Conservation (phyloP, 805 yeast genomes). For the Saitoella complicata region DNA sequence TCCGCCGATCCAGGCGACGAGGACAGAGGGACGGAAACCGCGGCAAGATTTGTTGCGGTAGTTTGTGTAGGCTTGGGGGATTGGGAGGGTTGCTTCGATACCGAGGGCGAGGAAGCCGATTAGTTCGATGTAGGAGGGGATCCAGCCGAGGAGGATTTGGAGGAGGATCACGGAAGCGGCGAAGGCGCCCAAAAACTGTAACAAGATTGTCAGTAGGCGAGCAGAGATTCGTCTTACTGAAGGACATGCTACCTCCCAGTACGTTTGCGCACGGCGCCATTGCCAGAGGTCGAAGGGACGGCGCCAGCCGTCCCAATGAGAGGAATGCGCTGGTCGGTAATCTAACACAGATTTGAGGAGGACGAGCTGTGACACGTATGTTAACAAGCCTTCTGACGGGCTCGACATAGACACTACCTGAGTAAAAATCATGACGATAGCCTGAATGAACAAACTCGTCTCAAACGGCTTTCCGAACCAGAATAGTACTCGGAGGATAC, state of each 20-base stretch:
- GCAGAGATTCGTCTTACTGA: neutral
- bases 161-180: conserved; percentile 1
- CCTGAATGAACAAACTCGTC: conserved; percentile 52
- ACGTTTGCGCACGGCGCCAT: neutral
- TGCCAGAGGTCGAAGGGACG: neutral
- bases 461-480: conserved; percentile 69
- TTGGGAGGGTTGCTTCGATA: conserved; percentile 25
- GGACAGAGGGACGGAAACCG: conserved; percentile 57
- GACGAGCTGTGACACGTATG: conserved; percentile 18
- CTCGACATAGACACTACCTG: too few relatives aligned
- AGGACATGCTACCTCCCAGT: neutral
- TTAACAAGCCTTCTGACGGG: neutral
- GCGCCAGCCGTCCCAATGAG: neutral
- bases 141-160: conserved; percentile 5
- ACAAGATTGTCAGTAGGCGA: neutral
- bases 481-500: conserved; percentile 55
- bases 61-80: conserved; percentile 46
- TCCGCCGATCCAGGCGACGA: conserved; percentile 81
- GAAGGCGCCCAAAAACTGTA: conserved; percentile 4
- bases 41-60: conserved; percentile 63
- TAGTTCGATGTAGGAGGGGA: conserved; percentile 1
- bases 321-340: conserved; percentile 6
- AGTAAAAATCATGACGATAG: conserved; percentile 59
- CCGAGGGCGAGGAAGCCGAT: conserved; percentile 29
- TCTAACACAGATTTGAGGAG: conserved; percentile 44